Evolutionary conservation across 83 land plant genomes (phyloP), one percentile per base, ranked within the genome.

Genomic region (Larix sibirica): DNA sequence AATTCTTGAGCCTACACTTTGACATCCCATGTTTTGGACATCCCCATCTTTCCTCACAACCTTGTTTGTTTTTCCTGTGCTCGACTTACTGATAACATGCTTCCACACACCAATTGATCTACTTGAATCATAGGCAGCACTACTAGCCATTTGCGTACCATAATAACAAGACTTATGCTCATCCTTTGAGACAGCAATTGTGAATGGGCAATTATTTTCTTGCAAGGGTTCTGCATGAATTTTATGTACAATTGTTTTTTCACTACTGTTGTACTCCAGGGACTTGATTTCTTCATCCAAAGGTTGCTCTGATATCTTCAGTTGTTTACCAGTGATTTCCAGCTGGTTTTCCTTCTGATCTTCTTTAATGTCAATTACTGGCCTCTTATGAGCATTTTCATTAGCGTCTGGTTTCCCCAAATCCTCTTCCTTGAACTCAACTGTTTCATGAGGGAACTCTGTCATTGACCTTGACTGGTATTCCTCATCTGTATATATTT

Each of bases 1-100:
- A 18, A 31, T 44, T 8, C 84, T 85, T 69, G 84, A 17, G 33
- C 86, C 74, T 59, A 80, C 26, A 40, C 69, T 70, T 62, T 74
- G 82, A 31, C 50, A 14, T 40, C 77, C 54, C 21, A 50, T 18
- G 54, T 50, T 73, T 73, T 73, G 77, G 26, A 42, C n/a, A n/a
- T 69, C 40, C 17, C 31, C 28, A 31, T 70, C 75, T 36, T n/a
- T 70, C 47, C 47, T 70, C 77, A 73, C 77, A n/a, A 73, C 44
- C 56, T 73, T 77, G 62, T 77, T 77, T 23, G 62, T 56, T 33
- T 24, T 77, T 54, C 80, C 80, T 12, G 50, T 31, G 58, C 62
- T 77, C 3, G 62, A 56, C 31, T 77, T 77, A 7, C 38, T 58
- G 62, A 77, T 77, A 56, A 77, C 50, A 77, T 54, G 80, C 21